Evolutionary conservation across 2,329 filamentous ascomycete species (phyloP), one percentile per base, ranked within the genome.

Genomic region (Claviceps sp.): DNA sequence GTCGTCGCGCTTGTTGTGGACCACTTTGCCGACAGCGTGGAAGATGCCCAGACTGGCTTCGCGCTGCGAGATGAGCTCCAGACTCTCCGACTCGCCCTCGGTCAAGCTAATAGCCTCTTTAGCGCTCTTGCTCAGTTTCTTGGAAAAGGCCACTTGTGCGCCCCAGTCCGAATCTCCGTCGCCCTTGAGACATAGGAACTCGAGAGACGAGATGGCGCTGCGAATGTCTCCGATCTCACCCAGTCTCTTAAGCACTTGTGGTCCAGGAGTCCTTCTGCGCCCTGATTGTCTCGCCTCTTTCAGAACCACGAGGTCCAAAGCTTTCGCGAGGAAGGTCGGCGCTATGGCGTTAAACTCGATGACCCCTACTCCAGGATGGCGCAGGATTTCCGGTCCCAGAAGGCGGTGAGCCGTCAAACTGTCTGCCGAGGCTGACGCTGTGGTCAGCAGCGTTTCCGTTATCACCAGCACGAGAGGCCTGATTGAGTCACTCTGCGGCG

Each of bases 271-370:
- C 52, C 80, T 82, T 52, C 78, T 80, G 50, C 89, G 76, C 4
- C 85, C 85, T 2, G 88, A 94, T 57, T 82, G 81, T 16, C 84
- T 76, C 1, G 89, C 85, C 66, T 97, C 90, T 65, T 96, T 96
- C 59, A 85, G 75, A 0, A 97, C 79, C 2, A 95, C 76, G 2
- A 87, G 67, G 52, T 93, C 86, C 4, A 98, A 71, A 1, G 91
- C 91, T 67, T 91, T 95, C 13, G 81, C 76, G 61, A 98, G 78
- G 43, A 91, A 79, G 0, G 91, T 93, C 0, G 89, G 84, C 0
- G 93, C 93, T 55, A 98, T 84, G 13, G 86, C 79, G 61, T 98
- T 98, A 70, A 97, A 98, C 57, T 95, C 90, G 57, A 98, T 88
- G 5, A 87, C 74, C 8, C 80, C 81, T 2, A 89, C 82, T 14